Percentiles rank a stretch among this genome's conserved stretches.
These are phyloP conservation scores for Moringa oleifera DNA, from an alignment of 345 rosid species.

Conservation along the genomic window DNA sequence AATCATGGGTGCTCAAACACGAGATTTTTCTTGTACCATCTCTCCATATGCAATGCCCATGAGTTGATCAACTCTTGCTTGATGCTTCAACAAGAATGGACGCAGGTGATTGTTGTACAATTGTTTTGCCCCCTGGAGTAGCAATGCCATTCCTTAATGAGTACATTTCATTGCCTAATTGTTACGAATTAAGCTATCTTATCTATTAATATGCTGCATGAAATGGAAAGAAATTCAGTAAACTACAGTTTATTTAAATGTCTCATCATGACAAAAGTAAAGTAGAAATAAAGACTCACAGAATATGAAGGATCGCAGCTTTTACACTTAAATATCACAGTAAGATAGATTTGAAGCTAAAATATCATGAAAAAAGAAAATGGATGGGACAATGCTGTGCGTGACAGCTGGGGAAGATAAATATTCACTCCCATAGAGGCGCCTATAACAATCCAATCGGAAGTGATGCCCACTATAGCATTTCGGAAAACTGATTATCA, in stretches of 20 bases:
- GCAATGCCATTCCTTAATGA: not conserved
- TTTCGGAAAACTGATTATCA: not conserved
- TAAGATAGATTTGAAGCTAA: no score
- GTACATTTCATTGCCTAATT: no score
- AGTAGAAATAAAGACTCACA: not conserved
- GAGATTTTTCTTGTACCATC: conserved; percentile 26
- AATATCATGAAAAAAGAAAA: no score
- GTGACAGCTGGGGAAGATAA: no score
- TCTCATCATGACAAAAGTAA: not conserved
- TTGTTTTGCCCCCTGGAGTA: conserved; percentile 47
- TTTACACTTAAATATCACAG: no score
- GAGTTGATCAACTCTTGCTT: conserved; percentile 41
- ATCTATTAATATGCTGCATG: not conserved
- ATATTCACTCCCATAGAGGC: no score
- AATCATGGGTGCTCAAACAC: not conserved
- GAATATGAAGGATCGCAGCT: not conserved
- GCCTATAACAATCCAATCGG: no score
- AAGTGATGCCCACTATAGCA: not conserved
- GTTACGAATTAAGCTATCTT: not conserved
- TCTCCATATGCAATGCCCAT: conserved; percentile 35
- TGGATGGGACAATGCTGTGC: no score
- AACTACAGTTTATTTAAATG: not conserved
- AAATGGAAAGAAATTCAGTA: not conserved
- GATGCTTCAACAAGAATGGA: conserved; percentile 57
- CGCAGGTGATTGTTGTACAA: conserved; percentile 54